Percentiles rank a stretch among this genome's conserved stretches.
Evolutionary conservation across 108 stramenopile species (phyloP).

Genomic region (Discostella stelligeroides): DNA sequence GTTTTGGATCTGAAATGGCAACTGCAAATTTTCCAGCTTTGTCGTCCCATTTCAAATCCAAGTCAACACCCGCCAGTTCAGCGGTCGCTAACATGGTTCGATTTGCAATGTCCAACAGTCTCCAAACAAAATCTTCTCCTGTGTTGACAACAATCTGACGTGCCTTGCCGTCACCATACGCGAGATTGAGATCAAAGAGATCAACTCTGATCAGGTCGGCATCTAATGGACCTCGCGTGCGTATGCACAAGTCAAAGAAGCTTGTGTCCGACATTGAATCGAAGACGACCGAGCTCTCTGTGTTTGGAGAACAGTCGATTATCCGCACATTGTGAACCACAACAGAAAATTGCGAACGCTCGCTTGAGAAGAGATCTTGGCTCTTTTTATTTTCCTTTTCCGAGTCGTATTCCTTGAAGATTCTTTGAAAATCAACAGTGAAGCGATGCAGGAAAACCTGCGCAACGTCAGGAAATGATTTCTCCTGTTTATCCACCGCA

Average conservation of each 20-base stretch:
- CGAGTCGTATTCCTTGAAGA: slow-evolving; percentile 67
- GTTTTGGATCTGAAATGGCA: slow-evolving; percentile 51
- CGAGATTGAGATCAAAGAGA: slow-evolving; percentile 78
- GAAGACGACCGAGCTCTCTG: slow-evolving; percentile 68
- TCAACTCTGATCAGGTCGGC: slow-evolving; percentile 79
- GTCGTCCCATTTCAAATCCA: slow-evolving; percentile 72
- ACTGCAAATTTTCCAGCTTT: slow-evolving; percentile 69
- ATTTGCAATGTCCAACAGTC: slow-evolving; percentile 73
- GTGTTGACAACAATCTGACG: slow-evolving; percentile 75
- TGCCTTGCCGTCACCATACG: slow-evolving; percentile 65
- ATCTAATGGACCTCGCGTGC: slow-evolving; percentile 68
- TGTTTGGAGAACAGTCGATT: slow-evolving; percentile 70
- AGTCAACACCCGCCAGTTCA: slow-evolving; percentile 66
- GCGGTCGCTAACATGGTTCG: slow-evolving; percentile 70
- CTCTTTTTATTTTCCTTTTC: slow-evolving; percentile 3
- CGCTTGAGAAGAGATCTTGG: slow-evolving; percentile 42
- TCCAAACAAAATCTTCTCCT: slow-evolving; percentile 86
- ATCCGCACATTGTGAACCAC: slow-evolving; percentile 74
- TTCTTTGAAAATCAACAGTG: slow-evolving; percentile 83
- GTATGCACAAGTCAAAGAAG: slow-evolving; percentile 81
- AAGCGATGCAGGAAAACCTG: slow-evolving; percentile 67
- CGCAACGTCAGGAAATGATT: slow-evolving; percentile 49
- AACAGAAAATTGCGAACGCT: slow-evolving; percentile 76
- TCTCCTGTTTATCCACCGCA: slow-evolving; percentile 9
- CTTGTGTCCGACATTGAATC: slow-evolving; percentile 66